Base-by-base conservation (phyloP, 2,329 filamentous ascomycete species). In the Xylariaceae sp. region DNA sequence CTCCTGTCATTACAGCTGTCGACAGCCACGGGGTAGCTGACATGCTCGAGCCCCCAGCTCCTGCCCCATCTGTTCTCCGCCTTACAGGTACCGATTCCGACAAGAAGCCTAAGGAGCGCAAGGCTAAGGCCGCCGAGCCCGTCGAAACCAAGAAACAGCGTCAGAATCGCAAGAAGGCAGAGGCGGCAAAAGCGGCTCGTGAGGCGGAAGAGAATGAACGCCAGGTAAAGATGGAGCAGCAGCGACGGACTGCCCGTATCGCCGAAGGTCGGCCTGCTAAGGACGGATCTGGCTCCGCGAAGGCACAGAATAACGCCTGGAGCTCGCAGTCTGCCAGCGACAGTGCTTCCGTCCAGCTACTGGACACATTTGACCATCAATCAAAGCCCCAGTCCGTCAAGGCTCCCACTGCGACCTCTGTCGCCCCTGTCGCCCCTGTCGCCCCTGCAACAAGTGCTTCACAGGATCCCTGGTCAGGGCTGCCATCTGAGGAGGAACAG, bases 131-230 rank as follows among this genome's bases (percentile, higher is more conserved):
- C 41, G 77, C 81, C 60, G 84, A 89, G 70, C 79, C 81, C 47
- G 81, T 80, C 19, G 88, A 96, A 77, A 88, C 87, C 26, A 96
- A 96, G 86, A 96, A 96, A 79, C 89, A 95, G 76, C 86, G 91
- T 57, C 91, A 96, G 76, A 94, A 96, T 75, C 83, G 86, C 63
- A 84, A 87, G 76, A 96, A 96, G 83, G 85, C 82, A 39, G 91
- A 96, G 73, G 86, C 84, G 55, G 84, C 85, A 66, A 94, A 89
- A 78, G 76, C 79, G 32, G 79, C 82, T 54, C 84, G 88, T 32
- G 86, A 91, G 68, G 87, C 88, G 64, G 83, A 87, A 0, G 91
- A 96, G 74, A 82, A 85, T 67, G 80, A 88, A 66, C 86, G 91
- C 67, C 88, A 89, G 74, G 75, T 76, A 39, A 78, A 88, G 57